Percentiles rank a stretch among this genome's conserved stretches.
These are phyloP conservation scores for Mycosarcoma mackinlayi DNA, from an alignment of 1,284 basidiomycete genomes.

Conservation along the genomic window DNA sequence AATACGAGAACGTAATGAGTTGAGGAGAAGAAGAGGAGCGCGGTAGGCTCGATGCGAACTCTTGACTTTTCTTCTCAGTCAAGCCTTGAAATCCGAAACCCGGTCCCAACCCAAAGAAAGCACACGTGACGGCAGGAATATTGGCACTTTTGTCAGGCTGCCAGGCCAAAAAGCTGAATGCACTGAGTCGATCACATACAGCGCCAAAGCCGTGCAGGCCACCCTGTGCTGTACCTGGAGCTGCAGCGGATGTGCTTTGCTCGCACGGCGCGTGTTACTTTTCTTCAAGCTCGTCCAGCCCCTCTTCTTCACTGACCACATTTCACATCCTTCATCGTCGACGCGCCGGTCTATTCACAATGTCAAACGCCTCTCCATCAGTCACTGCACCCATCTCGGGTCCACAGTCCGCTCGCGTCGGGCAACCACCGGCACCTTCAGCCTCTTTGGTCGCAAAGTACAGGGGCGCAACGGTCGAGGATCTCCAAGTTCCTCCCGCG, in stretches of 20 bases:
- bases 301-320: not conserved
- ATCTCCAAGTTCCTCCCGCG: slow-evolving; percentile 61
- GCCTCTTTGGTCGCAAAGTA: slow-evolving; percentile 51
- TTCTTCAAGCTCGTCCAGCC: not conserved
- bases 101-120: no score
- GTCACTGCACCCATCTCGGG: slow-evolving; percentile 57
- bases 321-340: not conserved
- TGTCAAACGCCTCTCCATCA: slow-evolving; percentile 34
- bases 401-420: slow-evolving; percentile 48
- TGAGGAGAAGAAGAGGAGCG: slow-evolving; percentile 36
- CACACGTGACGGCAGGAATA: slow-evolving; percentile 7
- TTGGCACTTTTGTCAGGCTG: no score
- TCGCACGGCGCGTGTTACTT: slow-evolving; percentile 19
- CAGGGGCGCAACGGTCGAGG: slow-evolving; percentile 61
- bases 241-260: not conserved
- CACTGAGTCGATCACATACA: slow-evolving; percentile 18
- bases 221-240: not conserved
- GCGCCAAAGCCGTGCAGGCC: slow-evolving; percentile 25
- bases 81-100: not conserved
- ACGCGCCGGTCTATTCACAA: not conserved
- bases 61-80: not conserved
- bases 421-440: slow-evolving; percentile 48
- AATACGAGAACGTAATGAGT: slow-evolving; percentile 61
- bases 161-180: no score
- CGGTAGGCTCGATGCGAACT: not conserved